These are phyloP conservation scores for Aspergillus sp. DNA, from an alignment of 2,329 filamentous ascomycete genomes.

Conservation along the genomic window DNA sequence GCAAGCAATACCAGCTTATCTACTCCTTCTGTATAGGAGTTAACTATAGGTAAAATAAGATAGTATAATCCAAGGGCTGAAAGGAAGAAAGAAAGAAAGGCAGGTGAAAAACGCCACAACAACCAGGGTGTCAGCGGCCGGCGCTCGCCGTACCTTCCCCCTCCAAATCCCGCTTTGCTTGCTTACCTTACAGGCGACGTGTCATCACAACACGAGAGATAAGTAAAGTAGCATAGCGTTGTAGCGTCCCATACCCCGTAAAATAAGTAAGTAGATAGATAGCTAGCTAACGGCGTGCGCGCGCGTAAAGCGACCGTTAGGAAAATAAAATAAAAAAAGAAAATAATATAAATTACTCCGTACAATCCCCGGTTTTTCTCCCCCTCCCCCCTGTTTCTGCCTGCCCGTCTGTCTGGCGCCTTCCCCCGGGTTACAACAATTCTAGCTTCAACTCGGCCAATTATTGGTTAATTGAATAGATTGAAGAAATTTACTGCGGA, in stretches of 20 bases:
- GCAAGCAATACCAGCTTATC: background rate
- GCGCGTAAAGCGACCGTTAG: background rate
- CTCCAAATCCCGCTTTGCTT: background rate
- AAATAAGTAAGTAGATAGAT: no score
- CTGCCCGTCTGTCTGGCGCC: no score
- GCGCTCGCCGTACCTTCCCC: constrained; percentile 15
- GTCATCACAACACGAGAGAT: constrained; percentile 15
- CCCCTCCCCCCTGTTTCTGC: background rate
- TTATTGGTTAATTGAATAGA: background rate
- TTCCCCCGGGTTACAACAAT: no score
- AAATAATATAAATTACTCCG: no score
- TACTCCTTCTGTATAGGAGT: background rate
- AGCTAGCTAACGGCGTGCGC: background rate
- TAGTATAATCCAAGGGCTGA: background rate
- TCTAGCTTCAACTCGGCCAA: background rate
- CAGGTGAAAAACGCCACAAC: no score
- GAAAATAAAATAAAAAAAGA: no score
- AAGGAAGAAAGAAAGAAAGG: no score
- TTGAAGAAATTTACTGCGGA: background rate
- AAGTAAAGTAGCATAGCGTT: no score
- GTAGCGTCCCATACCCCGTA: no score
- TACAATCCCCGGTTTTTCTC: background rate
- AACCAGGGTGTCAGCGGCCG: no score
- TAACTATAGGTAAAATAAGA: no score
- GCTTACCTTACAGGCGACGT: constrained; percentile 19